Base-by-base conservation (phyloP, 768 basidiomycete species). In the Podaxis sp. region DNA sequence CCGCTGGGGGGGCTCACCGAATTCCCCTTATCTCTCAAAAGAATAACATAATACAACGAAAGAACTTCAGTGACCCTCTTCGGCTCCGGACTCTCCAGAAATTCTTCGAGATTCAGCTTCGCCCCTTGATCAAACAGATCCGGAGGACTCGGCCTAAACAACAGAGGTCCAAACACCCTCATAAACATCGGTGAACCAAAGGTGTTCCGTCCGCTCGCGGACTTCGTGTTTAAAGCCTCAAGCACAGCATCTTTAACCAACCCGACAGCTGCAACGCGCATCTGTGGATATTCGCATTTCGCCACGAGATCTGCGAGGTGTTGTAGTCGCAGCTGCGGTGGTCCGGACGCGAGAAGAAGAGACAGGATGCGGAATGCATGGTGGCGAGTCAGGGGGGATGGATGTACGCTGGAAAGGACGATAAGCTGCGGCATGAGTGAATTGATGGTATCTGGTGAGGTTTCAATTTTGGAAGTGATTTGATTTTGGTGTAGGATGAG, bases 231-330 rank as follows among this genome's bases (percentile, higher is more conserved):
- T 8, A 82, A 72, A 0, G 79, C 83, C 54, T 87, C 82, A 11
- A 92, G 71, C 1, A 87, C 74, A 1, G 84, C 83, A 56, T 92
- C 89, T 70, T 88, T 89, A 1, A 91, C 79, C 2, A 92, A 76
- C 0, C 87, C 87, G 0, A 93, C 79, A 0, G 87, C 83, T 0
- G 89, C 87, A 0, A 85, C 83, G 8, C 86, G 81, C 80, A 92
- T 89, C 68, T 89, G 87, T 0, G 87, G 87, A 52, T 83, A 82
- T 15, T 83, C 75, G 4, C 72, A 71, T 61, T 84, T 78, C 2
- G 68, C 67, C 17, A 83, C 79, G 22, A 92, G 77, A 39, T 85
- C 85, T 11, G 77, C 72, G 2, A 92, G 77, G 8, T 87, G 73
- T 46, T 84, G 80, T 15, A 91, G 73, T 2, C 85, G 82, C 0